Conservation (phyloP, 108 stramenopile species). For the Chaetoceros muelleri region DNA sequence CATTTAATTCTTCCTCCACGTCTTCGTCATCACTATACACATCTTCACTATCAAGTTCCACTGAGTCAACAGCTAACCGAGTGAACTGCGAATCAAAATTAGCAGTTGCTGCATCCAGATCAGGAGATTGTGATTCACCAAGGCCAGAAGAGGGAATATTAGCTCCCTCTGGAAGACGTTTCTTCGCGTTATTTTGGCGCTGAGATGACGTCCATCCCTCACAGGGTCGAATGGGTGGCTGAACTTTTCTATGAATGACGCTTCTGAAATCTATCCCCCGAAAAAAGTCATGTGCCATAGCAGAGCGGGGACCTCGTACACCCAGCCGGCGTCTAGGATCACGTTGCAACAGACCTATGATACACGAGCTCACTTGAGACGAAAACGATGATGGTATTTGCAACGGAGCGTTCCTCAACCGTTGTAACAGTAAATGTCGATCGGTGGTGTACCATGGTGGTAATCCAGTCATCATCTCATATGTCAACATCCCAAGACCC, state of each 20-base stretch:
- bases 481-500: constrained; percentile 92
- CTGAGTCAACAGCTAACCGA: constrained; percentile 65
- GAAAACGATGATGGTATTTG: constrained; percentile 70
- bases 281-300: constrained; percentile 81
- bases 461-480: constrained; percentile 97
- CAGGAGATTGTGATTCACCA: constrained; percentile 27
- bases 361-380: constrained; percentile 38
- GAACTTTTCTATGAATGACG: constrained; percentile 53
- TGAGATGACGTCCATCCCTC: constrained; percentile 74
- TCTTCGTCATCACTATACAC: constrained; percentile 27
- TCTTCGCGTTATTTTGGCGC: constrained; percentile 10
- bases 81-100: constrained; percentile 85
- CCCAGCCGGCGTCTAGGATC: constrained; percentile 63
- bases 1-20: constrained; percentile 48
- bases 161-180: not conserved
- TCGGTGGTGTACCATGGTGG: constrained; percentile 98
- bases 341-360: constrained; percentile 64
- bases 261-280: constrained; percentile 71
- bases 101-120: constrained; percentile 70
- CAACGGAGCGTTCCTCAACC: constrained; percentile 70
- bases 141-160: constrained; percentile 9
- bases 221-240: constrained; percentile 80
- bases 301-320: constrained; percentile 60
- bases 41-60: constrained; percentile 44
- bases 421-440: constrained; percentile 88